Base-by-base conservation (phyloP, 2,329 filamentous ascomycete species). In the Elsinoe perseae region DNA sequence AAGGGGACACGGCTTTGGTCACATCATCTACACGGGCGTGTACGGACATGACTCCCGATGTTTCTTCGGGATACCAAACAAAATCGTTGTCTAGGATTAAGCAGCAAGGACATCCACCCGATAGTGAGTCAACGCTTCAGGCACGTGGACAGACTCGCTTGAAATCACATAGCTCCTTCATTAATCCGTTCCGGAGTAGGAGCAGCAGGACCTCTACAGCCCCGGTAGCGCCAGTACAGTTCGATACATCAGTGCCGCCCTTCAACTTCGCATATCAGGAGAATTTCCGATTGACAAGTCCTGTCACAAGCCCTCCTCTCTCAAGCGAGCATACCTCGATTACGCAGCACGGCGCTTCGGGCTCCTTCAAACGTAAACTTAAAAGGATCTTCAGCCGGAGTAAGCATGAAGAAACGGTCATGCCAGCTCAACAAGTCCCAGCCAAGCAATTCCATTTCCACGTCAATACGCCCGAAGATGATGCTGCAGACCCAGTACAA, bases 321-420 rank as follows among this genome's bases (percentile, higher is more conserved):
- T 30, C 25, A 2, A 30, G 14, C 12, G 16, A 18, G 14, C 7
- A n/a, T 30, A 56, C 40, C 62, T 56, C 2, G 27, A 52, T 27
- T 82, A 78, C 52, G 79, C 80, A 9, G 7, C 76, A 85, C 21
- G 83, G 81, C 28, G 80, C 83, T 12, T 87, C 85, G 0, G 77
- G 74, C 14, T 80, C 78, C 0, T 64, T 89, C 36, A 85, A 78
- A 63, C 77, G 75, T 48, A 86, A 77, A 57, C 63, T 89, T 58
- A 85, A 78, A 66, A 77, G 69, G 34, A 72, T 84, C 0, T 82
- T 86, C 60, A 72, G 73, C 23, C 69, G 75, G 16, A 61, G 62
- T 6, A 64, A 69, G 57, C 44, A 71, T 28, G 56, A 72, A 0
- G 68, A 70, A 4, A 68, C 69, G 18, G 64, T 68, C 1, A 43